Base-by-base conservation (phyloP, 768 basidiomycete species). In the Paxillus involutus region DNA sequence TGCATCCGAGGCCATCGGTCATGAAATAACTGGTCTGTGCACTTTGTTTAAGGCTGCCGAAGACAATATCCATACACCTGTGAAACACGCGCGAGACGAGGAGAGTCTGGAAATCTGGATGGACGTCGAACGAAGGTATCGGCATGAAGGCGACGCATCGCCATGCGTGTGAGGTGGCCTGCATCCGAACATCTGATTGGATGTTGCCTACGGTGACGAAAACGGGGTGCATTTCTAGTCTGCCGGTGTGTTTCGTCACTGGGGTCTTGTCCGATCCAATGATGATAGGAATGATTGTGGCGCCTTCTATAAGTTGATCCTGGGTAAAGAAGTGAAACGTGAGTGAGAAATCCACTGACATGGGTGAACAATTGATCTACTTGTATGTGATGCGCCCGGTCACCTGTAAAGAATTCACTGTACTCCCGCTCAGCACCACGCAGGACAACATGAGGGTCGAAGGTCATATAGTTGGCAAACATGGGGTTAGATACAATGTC, bases 271-370 rank as follows among this genome's bases (percentile, higher is more conserved):
- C 33, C 2, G 53, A 55, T 11, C 47, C 32, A 13, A 37, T 10
- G 35, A 51, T 51, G 32, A 35, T 35, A 9, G 43, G 29, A 11
- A 32, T 36, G 74, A 79, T 32, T 76, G 58, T 2, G 77, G 76
- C 4, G 71, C 68, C 7, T 32, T 32, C 32, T 32, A 10, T 32
- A 32, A 32, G 29, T 30, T 30, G 29, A 30, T 30, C 32, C 32
- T 32, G 32, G 32, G n/a, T 9, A 32, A 32, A 32, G 32, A 32
- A 32, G 32, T 32, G 32, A 32, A 32, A 32, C 3, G 8, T 11
- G 9, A 32, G 32, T 32, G 9, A 32, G 32, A 32, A 7, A 32
- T 32, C 32, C 9, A 3, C 32, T 32, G 32, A 32, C 32, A 3
- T 32, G 32, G 32, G 32, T 32, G 32, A 32, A 32, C 32, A 32